phyloP scores from a whole-genome alignment of 2,329 filamentous ascomycete genomes.

The Colletotrichum spinosum region DNA sequence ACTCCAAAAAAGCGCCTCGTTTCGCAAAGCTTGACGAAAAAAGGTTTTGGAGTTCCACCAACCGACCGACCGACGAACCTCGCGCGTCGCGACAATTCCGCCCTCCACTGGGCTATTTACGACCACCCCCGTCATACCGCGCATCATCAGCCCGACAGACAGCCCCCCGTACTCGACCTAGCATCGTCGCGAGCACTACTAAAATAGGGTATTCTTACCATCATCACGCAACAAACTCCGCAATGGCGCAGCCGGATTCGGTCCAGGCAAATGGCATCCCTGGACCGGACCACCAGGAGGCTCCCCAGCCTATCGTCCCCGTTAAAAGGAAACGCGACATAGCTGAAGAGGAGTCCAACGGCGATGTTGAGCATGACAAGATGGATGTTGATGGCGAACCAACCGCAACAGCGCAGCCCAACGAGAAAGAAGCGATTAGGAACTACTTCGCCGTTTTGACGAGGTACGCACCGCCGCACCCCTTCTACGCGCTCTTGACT shows the following conservation, averaged over 20 bases:
- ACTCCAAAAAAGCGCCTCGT: constrained; percentile 45
- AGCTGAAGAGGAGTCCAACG: constrained; percentile 49
- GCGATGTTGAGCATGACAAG: constrained; percentile 40
- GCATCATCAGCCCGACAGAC: constrained; percentile 25
- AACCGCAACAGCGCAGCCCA: constrained; percentile 30
- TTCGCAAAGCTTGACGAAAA: constrained; percentile 50
- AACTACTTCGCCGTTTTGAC: constrained; percentile 51
- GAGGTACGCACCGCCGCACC: constrained; percentile 47
- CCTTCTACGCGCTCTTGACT: constrained; percentile 17
- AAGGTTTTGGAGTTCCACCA: constrained; percentile 55
- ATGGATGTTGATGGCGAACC: constrained; percentile 43
- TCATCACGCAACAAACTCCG: constrained; percentile 26
- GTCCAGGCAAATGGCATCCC: constrained; percentile 55
- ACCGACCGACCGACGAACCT: constrained; percentile 37
- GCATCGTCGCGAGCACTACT: constrained; percentile 25
- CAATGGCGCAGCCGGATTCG: constrained; percentile 56
- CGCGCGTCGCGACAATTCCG: constrained; percentile 40
- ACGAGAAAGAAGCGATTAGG: constrained; percentile 52
- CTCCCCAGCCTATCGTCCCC: constrained; percentile 48
- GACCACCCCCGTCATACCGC: constrained; percentile 36
- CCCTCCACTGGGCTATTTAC: constrained; percentile 35
- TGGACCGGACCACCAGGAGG: constrained; percentile 48
- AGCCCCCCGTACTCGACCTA: constrained; percentile 12
- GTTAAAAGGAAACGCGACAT: constrained; percentile 71
- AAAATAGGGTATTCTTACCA: background rate